A percentile compares a stretch with the other conserved stretches of the same genome.
Evolutionary conservation across 2,329 filamentous ascomycete genomes (phyloP).

Genomic region (Ascochyta fabae): DNA sequence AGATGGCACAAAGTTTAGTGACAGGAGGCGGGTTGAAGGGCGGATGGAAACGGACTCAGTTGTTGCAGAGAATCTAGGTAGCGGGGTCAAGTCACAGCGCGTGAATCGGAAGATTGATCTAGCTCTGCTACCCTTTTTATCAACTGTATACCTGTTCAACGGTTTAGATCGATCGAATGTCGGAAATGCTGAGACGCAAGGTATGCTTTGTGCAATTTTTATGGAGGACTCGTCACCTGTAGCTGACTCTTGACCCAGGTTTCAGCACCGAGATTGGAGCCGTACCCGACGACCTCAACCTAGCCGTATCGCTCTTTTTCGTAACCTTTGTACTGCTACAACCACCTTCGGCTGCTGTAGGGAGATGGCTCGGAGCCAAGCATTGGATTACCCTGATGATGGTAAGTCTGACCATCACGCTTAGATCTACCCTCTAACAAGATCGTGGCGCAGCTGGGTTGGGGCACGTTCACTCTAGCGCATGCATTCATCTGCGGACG

Average conservation of each 20-base stretch:
- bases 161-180: conserved; percentile 34
- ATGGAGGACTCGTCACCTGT: neutral
- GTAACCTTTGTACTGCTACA: conserved; percentile 33
- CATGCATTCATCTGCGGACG: conserved; percentile 32
- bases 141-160: conserved; percentile 32
- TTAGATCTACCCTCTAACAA: neutral
- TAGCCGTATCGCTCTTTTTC: conserved; percentile 36
- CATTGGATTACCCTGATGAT: conserved; percentile 30
- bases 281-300: conserved; percentile 31
- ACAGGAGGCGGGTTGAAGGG: neutral
- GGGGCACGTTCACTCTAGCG: conserved; percentile 32
- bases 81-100: neutral
- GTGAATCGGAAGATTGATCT: conserved; percentile 22
- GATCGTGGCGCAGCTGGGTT: conserved; percentile 24
- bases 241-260: conserved; percentile 14
- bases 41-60: neutral
- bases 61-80: neutral
- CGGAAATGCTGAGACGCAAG: conserved; percentile 37
- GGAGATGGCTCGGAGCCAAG: conserved; percentile 30
- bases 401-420: conserved; percentile 10
- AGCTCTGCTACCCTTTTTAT: conserved; percentile 29
- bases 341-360: conserved; percentile 27
- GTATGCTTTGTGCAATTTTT: conserved; percentile 8
- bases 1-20: neutral
- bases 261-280: conserved; percentile 32